phyloP scores from a whole-genome alignment of 805 yeast species.

The Allodekkera sacchari region DNA sequence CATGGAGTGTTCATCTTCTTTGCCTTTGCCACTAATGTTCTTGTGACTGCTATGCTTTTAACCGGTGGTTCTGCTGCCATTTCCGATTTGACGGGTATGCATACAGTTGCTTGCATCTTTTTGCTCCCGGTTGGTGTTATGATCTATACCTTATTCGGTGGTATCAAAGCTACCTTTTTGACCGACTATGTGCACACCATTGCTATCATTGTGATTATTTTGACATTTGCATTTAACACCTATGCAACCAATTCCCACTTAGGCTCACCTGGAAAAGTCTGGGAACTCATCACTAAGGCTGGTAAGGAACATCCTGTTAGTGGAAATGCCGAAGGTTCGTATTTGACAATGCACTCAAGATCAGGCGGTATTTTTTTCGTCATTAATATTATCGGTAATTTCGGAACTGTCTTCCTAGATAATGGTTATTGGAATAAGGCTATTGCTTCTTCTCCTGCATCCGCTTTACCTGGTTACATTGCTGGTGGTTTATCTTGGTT shows the following conservation, averaged over 20 bases:
- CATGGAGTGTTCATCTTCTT: constrained; percentile 68
- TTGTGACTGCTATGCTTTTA: constrained; percentile 87
- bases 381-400: constrained; percentile 81
- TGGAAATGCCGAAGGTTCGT: constrained; percentile 83
- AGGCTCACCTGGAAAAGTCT: constrained; percentile 79
- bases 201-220: constrained; percentile 64
- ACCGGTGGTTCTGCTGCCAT: constrained; percentile 89
- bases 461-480: constrained; percentile 82
- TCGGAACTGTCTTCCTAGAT: constrained; percentile 82
- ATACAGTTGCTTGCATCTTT: constrained; percentile 74
- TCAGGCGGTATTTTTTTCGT: constrained; percentile 87
- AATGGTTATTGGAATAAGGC: constrained; percentile 88
- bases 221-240: constrained; percentile 74
- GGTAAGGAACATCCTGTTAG: constrained; percentile 55
- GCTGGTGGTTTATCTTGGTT: constrained; percentile 89
- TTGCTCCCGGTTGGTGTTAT: constrained; percentile 76
- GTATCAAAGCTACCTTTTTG: constrained; percentile 72
- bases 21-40: constrained; percentile 79
- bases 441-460: constrained; percentile 66
- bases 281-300: constrained; percentile 59
- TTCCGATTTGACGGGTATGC: constrained; percentile 67
- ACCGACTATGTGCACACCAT: constrained; percentile 80
- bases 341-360: constrained; percentile 77
- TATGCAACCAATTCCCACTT: constrained; percentile 60
- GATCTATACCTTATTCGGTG: constrained; percentile 70